These are phyloP conservation scores for Neostapfia colusana DNA, from an alignment of 176 grass and related monocot genomes.

Conservation along the genomic window DNA sequence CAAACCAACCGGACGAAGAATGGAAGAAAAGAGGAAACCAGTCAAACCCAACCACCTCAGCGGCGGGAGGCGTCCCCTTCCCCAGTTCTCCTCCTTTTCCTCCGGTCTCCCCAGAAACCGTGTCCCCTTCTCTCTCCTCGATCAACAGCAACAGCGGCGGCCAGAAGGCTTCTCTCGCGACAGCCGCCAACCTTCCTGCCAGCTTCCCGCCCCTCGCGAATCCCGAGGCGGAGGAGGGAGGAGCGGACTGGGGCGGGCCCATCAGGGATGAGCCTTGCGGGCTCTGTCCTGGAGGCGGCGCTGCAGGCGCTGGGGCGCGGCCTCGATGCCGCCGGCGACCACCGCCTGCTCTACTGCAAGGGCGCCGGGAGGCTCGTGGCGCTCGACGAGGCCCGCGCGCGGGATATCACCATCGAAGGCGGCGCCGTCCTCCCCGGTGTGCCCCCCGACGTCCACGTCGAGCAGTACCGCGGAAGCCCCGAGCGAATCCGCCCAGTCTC, in stretches of 20 bases:
- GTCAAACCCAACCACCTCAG: constrained; percentile 51
- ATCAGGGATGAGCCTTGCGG: constrained; percentile 44
- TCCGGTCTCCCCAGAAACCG: constrained; percentile 59
- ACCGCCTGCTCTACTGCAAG: constrained; percentile 77
- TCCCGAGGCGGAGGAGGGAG: constrained; percentile 30
- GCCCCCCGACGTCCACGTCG: constrained; percentile 56
- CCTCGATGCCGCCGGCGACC: constrained; percentile 68
- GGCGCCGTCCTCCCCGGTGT: constrained; percentile 56
- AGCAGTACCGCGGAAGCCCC: constrained; percentile 24
- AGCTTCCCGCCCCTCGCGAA: constrained; percentile 7
- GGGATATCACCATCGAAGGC: constrained; percentile 37
- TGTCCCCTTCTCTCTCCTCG: constrained; percentile 41
- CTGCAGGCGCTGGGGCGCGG: constrained; percentile 71
- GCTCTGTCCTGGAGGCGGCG: constrained; percentile 67
- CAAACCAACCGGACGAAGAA: neutral
- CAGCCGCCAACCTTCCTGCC: neutral
- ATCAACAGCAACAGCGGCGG: constrained; percentile 55
- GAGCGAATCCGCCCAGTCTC: constrained; percentile 41
- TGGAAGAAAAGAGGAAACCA: constrained; percentile 22
- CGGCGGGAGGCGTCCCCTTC: neutral
- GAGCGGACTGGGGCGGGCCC: constrained; percentile 2
- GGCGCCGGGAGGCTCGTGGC: constrained; percentile 62
- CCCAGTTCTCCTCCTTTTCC: constrained; percentile 21
- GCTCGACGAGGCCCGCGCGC: constrained; percentile 50
- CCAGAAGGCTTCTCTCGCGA: constrained; percentile 54